Conservation (phyloP, 2,329 filamentous ascomycete species). For the Apiospora hydei region DNA sequence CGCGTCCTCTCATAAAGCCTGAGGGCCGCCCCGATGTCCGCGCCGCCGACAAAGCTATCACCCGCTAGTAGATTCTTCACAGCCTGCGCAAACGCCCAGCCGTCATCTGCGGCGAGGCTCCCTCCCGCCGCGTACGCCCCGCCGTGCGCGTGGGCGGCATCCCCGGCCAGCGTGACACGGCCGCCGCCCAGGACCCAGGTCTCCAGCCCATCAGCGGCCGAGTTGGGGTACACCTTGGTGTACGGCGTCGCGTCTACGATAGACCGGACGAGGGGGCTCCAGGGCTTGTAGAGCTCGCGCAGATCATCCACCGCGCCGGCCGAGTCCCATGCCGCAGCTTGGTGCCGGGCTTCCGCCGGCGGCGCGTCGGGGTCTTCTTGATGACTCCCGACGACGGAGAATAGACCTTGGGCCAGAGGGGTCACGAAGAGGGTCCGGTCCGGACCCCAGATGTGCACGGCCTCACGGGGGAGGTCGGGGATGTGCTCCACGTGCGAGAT, state of each 20-base stretch:
- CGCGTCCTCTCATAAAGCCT: conserved; percentile 51
- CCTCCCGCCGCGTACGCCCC: conserved; percentile 51
- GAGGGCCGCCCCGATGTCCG: conserved; percentile 42
- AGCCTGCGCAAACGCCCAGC: conserved; percentile 49
- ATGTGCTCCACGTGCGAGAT: conserved; percentile 48
- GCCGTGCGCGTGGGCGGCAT: conserved; percentile 51
- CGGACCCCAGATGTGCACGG: conserved; percentile 53
- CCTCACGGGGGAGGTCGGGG: conserved; percentile 48
- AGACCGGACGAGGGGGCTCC: conserved; percentile 50
- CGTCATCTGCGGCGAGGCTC: conserved; percentile 49
- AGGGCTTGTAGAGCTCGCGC: conserved; percentile 47
- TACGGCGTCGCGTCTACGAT: conserved; percentile 50
- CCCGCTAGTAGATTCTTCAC: conserved; percentile 45
- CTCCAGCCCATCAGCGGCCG: conserved; percentile 47
- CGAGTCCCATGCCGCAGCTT: conserved; percentile 47
- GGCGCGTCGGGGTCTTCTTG: conserved; percentile 46
- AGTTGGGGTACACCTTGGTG: conserved; percentile 51
- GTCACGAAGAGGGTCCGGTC: conserved; percentile 53
- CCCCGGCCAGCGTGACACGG: conserved; percentile 47
- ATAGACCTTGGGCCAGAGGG: conserved; percentile 48
- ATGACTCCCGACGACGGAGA: conserved; percentile 51
- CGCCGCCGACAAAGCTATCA: not conserved
- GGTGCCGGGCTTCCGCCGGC: conserved; percentile 35
- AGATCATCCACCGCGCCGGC: conserved; percentile 46
- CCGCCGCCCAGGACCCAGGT: conserved; percentile 50